A percentile compares a stretch with the other conserved stretches of the same genome.
phyloP scores from a whole-genome alignment of 306 rosid species.

The Cercis canadensis region DNA sequence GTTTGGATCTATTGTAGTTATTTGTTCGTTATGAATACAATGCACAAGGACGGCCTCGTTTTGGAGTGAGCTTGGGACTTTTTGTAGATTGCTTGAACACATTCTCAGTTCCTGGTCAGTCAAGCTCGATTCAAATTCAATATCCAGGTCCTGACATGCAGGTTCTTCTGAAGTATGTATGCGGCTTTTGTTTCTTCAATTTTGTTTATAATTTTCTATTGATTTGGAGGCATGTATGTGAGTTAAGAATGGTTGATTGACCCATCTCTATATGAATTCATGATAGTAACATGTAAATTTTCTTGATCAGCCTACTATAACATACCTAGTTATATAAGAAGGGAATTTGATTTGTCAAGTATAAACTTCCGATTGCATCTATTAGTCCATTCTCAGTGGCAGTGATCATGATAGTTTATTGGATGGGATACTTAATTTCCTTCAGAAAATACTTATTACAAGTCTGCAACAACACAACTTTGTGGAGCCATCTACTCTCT shows the following conservation, averaged over 20 bases:
- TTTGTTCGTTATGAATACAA: slow-evolving; percentile 76
- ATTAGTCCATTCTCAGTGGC: slow-evolving; percentile 14
- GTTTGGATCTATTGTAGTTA: slow-evolving; percentile 46
- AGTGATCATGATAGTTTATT: slow-evolving; percentile 1
- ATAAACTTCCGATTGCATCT: slow-evolving; percentile 13
- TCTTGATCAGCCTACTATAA: background rate
- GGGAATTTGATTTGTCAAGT: slow-evolving; percentile 24
- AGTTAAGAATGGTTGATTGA: background rate
- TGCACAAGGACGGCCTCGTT: slow-evolving; percentile 80
- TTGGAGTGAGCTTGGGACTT: slow-evolving; percentile 89
- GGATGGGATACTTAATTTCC: slow-evolving; percentile 14
- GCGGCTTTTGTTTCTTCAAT: background rate
- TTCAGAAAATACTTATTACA: background rate
- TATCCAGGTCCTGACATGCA: slow-evolving; percentile 99
- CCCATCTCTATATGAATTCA: background rate
- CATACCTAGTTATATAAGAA: background rate
- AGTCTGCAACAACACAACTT: background rate
- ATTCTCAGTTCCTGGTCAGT: slow-evolving; percentile 75
- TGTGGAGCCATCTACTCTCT: slow-evolving; percentile 15
- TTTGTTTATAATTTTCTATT: background rate
- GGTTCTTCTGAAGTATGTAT: slow-evolving; percentile 80
- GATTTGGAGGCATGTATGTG: background rate
- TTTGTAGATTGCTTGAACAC: slow-evolving; percentile 87
- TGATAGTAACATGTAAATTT: background rate
- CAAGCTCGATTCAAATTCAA: slow-evolving; percentile 65